Conservation (phyloP, 2,329 filamentous ascomycete genomes). For the Akanthomyces lecanii region DNA sequence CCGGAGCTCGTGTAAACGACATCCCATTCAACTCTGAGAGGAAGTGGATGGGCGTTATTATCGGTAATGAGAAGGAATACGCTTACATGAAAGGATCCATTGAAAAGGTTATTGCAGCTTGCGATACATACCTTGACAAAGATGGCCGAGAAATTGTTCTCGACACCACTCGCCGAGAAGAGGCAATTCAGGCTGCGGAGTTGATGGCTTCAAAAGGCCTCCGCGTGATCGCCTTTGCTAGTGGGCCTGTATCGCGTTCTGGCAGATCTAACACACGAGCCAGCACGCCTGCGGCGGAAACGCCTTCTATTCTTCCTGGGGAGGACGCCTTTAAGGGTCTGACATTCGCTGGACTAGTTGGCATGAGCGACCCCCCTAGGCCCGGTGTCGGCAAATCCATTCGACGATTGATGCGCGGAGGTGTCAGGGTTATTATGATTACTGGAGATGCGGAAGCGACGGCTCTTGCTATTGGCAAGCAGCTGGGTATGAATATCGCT, state of each 20-base stretch:
- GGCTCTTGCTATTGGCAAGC: conserved; percentile 86
- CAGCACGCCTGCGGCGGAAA: conserved; percentile 44
- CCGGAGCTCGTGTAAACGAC: conserved; percentile 78
- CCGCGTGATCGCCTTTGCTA: conserved; percentile 88
- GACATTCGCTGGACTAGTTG: conserved; percentile 86
- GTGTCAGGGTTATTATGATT: conserved; percentile 98
- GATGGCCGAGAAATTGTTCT: conserved; percentile 84
- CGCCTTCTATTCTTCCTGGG: conserved; percentile 39
- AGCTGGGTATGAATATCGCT: conserved; percentile 86
- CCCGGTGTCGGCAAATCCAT: conserved; percentile 89
- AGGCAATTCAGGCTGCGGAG: conserved; percentile 76
- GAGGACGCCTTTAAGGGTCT: conserved; percentile 80
- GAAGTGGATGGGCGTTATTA: conserved; percentile 98
- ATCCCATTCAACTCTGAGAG: conserved; percentile 95
- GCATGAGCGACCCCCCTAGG: conserved; percentile 94
- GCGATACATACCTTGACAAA: conserved; percentile 82
- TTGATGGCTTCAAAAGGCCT: conserved; percentile 85
- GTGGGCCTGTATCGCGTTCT: conserved; percentile 60
- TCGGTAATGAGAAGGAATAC: conserved; percentile 70
- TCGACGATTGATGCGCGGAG: conserved; percentile 82
- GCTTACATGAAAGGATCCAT: conserved; percentile 95
- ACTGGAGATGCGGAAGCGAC: conserved; percentile 95
- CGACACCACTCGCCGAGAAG: conserved; percentile 68
- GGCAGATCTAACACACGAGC: conserved; percentile 44
- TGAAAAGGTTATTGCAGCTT: conserved; percentile 79